Conservation (phyloP, 179 eudicot species). For the Nepenthes alata region DNA sequence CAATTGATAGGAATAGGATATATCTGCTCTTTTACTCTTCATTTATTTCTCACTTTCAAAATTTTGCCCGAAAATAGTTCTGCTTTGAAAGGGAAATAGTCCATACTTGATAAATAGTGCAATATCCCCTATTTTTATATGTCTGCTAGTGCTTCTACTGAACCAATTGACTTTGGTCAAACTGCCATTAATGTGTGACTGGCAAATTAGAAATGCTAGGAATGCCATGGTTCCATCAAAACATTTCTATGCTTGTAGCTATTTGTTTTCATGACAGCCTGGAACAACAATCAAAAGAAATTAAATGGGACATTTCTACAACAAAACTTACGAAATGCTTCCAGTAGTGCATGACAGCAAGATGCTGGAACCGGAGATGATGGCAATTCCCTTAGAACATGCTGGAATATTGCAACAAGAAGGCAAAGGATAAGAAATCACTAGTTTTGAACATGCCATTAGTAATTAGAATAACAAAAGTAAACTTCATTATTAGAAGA, state of each 20-base stretch:
- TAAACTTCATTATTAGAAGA: neutral
- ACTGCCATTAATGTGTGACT: too few relatives aligned
- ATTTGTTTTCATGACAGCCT: neutral
- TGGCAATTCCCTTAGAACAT: conserved; percentile 82
- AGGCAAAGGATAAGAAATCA: conserved; percentile 10
- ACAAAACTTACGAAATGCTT: conserved; percentile 75
- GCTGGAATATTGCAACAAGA: conserved; percentile 34
- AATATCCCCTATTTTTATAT: too few relatives aligned
- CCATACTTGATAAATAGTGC: too few relatives aligned
- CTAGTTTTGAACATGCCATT: neutral
- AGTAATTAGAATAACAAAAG: neutral
- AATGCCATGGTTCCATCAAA: neutral
- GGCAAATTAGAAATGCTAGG: neutral
- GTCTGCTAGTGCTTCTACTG: too few relatives aligned
- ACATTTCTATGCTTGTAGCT: too few relatives aligned
- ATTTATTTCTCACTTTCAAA: too few relatives aligned
- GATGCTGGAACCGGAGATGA: conserved; percentile 98
- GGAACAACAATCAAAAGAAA: neutral
- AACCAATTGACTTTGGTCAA: too few relatives aligned
- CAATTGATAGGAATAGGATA: too few relatives aligned
- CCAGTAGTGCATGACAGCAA: conserved; percentile 90
- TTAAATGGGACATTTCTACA: neutral
- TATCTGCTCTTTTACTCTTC: too few relatives aligned
- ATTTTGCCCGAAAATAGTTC: too few relatives aligned
- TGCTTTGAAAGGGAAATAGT: too few relatives aligned